A percentile compares a stretch with the other conserved stretches of the same genome.
These are phyloP conservation scores for Fusarium liriodendri DNA, from an alignment of 2,329 filamentous ascomycete genomes.

Conservation along the genomic window DNA sequence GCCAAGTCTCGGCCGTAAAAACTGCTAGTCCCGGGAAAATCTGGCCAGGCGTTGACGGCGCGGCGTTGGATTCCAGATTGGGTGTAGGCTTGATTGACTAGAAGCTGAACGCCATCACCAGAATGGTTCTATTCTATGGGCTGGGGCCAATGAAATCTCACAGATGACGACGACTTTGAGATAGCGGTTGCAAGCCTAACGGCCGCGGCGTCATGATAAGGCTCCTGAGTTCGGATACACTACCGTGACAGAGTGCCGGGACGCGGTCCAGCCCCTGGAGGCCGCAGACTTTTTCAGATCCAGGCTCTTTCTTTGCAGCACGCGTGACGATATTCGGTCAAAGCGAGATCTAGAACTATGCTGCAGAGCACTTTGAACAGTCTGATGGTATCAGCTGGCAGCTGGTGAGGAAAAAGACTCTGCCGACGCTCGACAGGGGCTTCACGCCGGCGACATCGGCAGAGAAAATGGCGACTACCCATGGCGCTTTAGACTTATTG, in stretches of 20 bases:
- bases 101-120: not conserved
- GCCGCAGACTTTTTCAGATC: not conserved
- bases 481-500: not conserved
- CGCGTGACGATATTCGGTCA: not conserved
- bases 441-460: not conserved
- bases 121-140: not conserved
- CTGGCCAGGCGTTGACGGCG: not conserved
- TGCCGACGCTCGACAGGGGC: not conserved
- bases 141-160: not conserved
- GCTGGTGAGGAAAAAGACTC: not conserved
- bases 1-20: not conserved
- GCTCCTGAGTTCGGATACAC: not conserved
- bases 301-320: not conserved
- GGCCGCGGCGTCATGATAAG: not conserved
- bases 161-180: not conserved
- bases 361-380: not conserved
- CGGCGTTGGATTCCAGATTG: not conserved
- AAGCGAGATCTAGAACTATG: not conserved
- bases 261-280: not conserved
- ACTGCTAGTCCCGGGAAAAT: not conserved
- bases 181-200: not conserved
- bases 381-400: not conserved
- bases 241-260: not conserved
- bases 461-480: not conserved
- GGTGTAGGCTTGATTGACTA: not conserved